phyloP scores from a whole-genome alignment of 805 yeast genomes.

The Yarrowia sp. region DNA sequence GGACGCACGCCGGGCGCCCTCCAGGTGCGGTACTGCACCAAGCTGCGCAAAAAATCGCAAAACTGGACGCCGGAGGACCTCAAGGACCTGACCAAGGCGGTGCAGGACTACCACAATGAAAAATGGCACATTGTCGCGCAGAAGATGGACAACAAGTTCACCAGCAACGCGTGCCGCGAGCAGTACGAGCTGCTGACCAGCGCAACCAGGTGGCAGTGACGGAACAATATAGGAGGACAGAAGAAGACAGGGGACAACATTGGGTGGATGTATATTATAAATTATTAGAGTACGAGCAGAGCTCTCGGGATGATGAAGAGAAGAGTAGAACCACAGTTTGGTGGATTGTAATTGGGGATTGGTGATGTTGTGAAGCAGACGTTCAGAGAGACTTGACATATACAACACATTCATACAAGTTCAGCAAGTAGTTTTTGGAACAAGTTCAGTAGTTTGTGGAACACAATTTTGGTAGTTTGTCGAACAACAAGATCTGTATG shows the following conservation, averaged over 20 bases:
- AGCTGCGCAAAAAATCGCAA: constrained; percentile 42
- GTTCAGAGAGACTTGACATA: too few species aligned
- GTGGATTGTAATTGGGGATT: too few species aligned
- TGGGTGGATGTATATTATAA: constrained; percentile 24
- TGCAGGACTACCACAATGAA: constrained; percentile 43
- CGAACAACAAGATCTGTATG: too few species aligned
- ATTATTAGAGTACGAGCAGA: constrained; percentile 29
- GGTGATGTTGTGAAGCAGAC: too few species aligned
- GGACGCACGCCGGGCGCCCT: constrained; percentile 84
- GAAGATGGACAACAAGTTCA: constrained; percentile 43
- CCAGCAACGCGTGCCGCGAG: constrained; percentile 42
- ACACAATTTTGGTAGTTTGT: too few species aligned
- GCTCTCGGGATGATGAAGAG: too few species aligned
- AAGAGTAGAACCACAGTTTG: too few species aligned
- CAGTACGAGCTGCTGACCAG: constrained; percentile 40
- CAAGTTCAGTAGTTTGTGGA: too few species aligned
- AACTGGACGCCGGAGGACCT: constrained; percentile 44
- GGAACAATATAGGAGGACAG: too few species aligned
- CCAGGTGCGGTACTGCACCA: constrained; percentile 58
- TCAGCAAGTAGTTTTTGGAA: too few species aligned
- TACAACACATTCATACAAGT: too few species aligned
- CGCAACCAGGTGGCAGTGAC: constrained; percentile 32
- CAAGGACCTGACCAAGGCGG: constrained; percentile 41
- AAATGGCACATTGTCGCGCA: constrained; percentile 44
- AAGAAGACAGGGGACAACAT: too few species aligned